A percentile compares a stretch with the other conserved stretches of the same genome.
Conservation (phyloP, 306 rosid genomes). For the Dryas drummondii region DNA sequence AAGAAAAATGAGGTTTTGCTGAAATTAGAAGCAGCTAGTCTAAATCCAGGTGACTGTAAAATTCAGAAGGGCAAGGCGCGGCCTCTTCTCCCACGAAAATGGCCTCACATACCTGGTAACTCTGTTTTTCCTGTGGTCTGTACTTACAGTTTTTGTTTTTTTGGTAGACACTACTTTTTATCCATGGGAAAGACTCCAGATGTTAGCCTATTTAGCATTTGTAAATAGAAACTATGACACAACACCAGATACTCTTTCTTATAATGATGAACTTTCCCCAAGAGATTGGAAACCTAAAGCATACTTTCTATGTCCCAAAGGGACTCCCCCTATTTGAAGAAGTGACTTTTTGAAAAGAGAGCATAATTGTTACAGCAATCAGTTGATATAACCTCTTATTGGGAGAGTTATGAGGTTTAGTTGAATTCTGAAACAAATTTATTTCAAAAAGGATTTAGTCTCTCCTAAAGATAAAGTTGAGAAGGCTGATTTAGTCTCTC, state of each 20-base stretch:
- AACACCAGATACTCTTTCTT: background rate
- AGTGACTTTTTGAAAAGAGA: too few relatives aligned
- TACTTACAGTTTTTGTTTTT: too few relatives aligned
- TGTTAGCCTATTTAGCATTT: background rate
- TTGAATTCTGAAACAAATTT: background rate
- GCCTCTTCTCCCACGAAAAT: conserved; percentile 41
- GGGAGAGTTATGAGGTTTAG: background rate
- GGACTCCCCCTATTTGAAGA: too few relatives aligned
- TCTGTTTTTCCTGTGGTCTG: conserved; percentile 9
- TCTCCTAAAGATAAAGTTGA: too few relatives aligned
- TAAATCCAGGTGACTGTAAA: conserved; percentile 78
- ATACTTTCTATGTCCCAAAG: too few relatives aligned
- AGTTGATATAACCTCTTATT: too few relatives aligned
- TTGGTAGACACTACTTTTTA: too few relatives aligned
- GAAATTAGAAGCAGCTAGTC: conserved; percentile 57
- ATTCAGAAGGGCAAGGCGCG: conserved; percentile 59
- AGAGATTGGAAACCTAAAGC: too few relatives aligned
- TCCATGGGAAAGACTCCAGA: too few relatives aligned
- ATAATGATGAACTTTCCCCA: background rate
- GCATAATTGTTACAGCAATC: too few relatives aligned
- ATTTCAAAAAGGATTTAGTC: too few relatives aligned
- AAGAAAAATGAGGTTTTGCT: conserved; percentile 49
- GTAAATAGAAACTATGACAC: conserved; percentile 33
- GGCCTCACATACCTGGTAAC: conserved; percentile 67
- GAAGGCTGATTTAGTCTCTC: too few relatives aligned